phyloP scores from a whole-genome alignment of 2,329 filamentous ascomycete species.

The Polytolypa hystricis region DNA sequence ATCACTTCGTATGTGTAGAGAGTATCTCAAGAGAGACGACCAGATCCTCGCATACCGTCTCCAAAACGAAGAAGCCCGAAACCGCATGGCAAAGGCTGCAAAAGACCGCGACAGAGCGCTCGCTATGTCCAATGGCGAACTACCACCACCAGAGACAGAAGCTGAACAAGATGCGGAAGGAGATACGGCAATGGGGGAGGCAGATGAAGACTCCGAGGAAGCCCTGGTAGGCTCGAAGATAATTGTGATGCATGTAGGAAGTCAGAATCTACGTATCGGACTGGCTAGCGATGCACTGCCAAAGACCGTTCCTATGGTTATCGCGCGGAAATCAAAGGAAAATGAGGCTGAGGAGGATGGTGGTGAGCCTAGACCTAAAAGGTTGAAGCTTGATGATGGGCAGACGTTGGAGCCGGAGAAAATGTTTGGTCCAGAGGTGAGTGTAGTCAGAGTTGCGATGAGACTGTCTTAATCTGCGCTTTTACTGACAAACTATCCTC shows the following conservation, averaged over 20 bases:
- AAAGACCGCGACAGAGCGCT: slow-evolving; percentile 80
- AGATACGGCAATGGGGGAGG: slow-evolving; percentile 48
- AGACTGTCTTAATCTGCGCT: background rate
- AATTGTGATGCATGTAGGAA: slow-evolving; percentile 89
- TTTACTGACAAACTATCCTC: slow-evolving; percentile 2
- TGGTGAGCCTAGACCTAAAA: slow-evolving; percentile 63
- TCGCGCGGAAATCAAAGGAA: slow-evolving; percentile 65
- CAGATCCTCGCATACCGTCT: slow-evolving; percentile 83
- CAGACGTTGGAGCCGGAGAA: slow-evolving; percentile 52
- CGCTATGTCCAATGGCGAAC: slow-evolving; percentile 60
- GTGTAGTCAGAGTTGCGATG: slow-evolving; percentile 20
- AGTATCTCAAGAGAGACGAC: slow-evolving; percentile 97
- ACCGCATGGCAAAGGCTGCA: slow-evolving; percentile 71
- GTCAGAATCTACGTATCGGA: slow-evolving; percentile 87
- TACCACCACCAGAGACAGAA: slow-evolving; percentile 42
- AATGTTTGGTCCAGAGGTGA: slow-evolving; percentile 75
- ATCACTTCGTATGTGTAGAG: slow-evolving; percentile 41
- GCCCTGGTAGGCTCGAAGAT: slow-evolving; percentile 72
- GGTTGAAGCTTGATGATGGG: slow-evolving; percentile 47
- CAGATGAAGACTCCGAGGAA: slow-evolving; percentile 44
- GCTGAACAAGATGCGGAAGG: slow-evolving; percentile 30
- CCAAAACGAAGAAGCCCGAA: slow-evolving; percentile 75
- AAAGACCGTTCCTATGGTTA: slow-evolving; percentile 85
- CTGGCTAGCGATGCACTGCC: slow-evolving; percentile 92
- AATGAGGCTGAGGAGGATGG: slow-evolving; percentile 77